These are phyloP conservation scores for Candida tammaniensis DNA, from an alignment of 805 yeast genomes.

Conservation along the genomic window DNA sequence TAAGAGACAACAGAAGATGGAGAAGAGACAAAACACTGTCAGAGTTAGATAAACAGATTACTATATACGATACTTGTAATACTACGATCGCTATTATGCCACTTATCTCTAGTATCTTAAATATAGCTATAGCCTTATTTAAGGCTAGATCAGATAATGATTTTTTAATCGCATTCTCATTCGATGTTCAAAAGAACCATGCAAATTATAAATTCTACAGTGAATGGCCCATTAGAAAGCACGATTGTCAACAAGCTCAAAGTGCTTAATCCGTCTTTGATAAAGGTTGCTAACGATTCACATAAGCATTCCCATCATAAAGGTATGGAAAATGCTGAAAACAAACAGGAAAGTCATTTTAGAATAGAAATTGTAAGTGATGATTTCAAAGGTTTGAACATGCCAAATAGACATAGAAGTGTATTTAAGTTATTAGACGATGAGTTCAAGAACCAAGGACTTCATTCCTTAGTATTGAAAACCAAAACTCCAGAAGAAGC, in stretches of 20 bases:
- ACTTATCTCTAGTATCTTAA: too few species aligned
- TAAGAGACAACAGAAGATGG: slow-evolving; percentile 15
- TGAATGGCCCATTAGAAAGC: slow-evolving; percentile 48
- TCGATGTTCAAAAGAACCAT: slow-evolving; percentile 12
- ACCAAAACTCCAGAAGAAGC: slow-evolving; percentile 56
- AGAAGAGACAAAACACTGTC: slow-evolving; percentile 10
- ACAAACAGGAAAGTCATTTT: slow-evolving; percentile 80
- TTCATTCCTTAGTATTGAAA: slow-evolving; percentile 85
- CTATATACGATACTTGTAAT: neutral
- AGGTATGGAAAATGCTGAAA: slow-evolving; percentile 71
- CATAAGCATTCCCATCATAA: slow-evolving; percentile 86
- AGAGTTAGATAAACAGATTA: slow-evolving; percentile 5
- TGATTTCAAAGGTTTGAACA: slow-evolving; percentile 57
- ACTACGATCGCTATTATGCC: too few species aligned
- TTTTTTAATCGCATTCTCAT: too few species aligned
- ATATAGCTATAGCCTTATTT: too few species aligned
- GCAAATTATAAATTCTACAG: slow-evolving; percentile 11
- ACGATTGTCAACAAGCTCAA: slow-evolving; percentile 10
- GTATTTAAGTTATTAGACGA: slow-evolving; percentile 68
- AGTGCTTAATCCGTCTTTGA: slow-evolving; percentile 41
- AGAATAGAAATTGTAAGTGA: slow-evolving; percentile 70
- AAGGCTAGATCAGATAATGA: too few species aligned
- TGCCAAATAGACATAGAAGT: slow-evolving; percentile 76
- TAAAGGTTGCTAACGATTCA: slow-evolving; percentile 73
- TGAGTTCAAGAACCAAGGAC: slow-evolving; percentile 66